Base-by-base conservation (phyloP, 805 yeast genomes). In the Ogataea nitratoaversa region DNA sequence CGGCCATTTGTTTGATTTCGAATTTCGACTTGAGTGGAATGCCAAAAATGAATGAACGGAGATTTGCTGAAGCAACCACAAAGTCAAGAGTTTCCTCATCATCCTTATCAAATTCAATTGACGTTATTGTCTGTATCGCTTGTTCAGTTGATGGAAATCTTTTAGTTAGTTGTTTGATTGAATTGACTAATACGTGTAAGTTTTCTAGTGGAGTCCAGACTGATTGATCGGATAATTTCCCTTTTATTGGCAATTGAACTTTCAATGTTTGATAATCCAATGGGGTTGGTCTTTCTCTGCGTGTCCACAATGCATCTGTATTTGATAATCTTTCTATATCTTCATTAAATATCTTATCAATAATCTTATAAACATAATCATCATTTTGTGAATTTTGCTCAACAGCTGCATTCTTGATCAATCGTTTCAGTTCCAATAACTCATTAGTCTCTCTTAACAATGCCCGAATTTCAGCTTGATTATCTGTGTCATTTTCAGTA, bases 1-100 rank as follows among this genome's bases (percentile, higher is more conserved):
- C 99, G 0, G 99, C 99, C 48, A 91, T 89, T 54, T 85, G 95
- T 59, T 93, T 93, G 46, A 85, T 77, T 44, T 88, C 95, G 57
- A 95, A 93, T 44, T 85, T 82, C 3, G 93, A 72, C 56, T 84
- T 82, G 37, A 68, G 50, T 25, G 80, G 84, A 41, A 90, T 89
- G 19, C 71, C 68, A 56, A 90, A 91, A 2, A 85, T 72, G 36
- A 54, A 56, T 0, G 91, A 81, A 48, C 96, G 71, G 35, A 90
- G 68, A 53, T 89, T 88, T 0, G 96, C 79, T 1, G 96, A 79
- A 0, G 96, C 79, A 2, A 79, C 83, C 4, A 95, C 97, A 64
- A 93, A 93, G 51, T 82, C 74, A 40, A 93, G 69, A 0, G 98
- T 87, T 54, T 87, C 97, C 33, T 79, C 84, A 60, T 95, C 99